These are phyloP conservation scores for Phyllosticta citribraziliensis DNA, from an alignment of 2,329 filamentous ascomycete species.

Conservation along the genomic window DNA sequence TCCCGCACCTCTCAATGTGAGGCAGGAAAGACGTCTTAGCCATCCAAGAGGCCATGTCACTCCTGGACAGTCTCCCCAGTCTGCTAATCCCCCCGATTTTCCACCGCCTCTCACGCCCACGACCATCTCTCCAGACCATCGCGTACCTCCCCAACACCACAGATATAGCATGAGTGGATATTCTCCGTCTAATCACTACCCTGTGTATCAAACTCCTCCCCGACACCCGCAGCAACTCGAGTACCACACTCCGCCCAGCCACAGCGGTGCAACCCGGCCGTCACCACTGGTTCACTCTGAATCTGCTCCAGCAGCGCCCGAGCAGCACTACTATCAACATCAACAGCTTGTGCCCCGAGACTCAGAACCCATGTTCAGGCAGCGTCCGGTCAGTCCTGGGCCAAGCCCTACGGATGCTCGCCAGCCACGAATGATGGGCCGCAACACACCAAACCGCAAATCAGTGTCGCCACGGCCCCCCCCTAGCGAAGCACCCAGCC, in stretches of 20 bases:
- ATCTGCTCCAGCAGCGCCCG: slow-evolving; percentile 13
- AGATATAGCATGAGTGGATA: slow-evolving; percentile 13
- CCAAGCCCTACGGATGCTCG: slow-evolving; percentile 24
- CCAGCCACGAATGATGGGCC: slow-evolving; percentile 31
- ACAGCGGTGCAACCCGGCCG: slow-evolving; percentile 21
- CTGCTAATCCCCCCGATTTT: slow-evolving; percentile 13
- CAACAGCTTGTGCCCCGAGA: slow-evolving; percentile 32
- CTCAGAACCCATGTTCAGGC: slow-evolving; percentile 32
- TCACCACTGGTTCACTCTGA: slow-evolving; percentile 22
- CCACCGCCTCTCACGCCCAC: slow-evolving; percentile 25
- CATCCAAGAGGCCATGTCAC: slow-evolving; percentile 14
- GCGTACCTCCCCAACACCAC: slow-evolving; percentile 13
- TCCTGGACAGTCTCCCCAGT: slow-evolving; percentile 7
- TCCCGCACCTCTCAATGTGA: slow-evolving; percentile 24
- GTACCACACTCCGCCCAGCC: slow-evolving; percentile 23
- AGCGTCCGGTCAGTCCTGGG: slow-evolving; percentile 35
- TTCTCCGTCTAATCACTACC: not conserved
- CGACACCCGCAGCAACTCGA: slow-evolving; percentile 23
- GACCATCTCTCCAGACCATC: slow-evolving; percentile 11
- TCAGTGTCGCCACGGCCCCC: slow-evolving; percentile 62
- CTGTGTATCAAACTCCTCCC: slow-evolving; percentile 13
- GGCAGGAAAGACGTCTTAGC: slow-evolving; percentile 23
- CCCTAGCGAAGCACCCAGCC: slow-evolving; percentile 43
- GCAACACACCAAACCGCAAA: slow-evolving; percentile 50
- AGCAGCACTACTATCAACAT: slow-evolving; percentile 36